phyloP scores from a whole-genome alignment of 2,329 filamentous ascomycete species.

The Lithohypha guttulata region DNA sequence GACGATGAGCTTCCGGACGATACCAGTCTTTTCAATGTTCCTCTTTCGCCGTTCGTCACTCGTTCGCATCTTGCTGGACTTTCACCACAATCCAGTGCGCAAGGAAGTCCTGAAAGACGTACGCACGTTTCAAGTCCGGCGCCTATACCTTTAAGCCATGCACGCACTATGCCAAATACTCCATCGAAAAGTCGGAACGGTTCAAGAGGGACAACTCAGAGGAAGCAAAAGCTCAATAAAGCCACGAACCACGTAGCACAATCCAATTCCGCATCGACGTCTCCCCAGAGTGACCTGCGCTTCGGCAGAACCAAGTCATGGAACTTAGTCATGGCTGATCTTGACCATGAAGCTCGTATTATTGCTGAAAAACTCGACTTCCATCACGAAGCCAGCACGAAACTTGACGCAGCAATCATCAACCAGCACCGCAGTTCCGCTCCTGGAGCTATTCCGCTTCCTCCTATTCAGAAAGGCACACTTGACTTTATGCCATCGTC shows the following conservation, averaged over 20 bases:
- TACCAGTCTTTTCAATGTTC: constrained; percentile 41
- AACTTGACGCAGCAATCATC: constrained; percentile 32
- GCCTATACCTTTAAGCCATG: constrained; percentile 34
- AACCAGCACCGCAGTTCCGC: constrained; percentile 29
- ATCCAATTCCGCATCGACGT: constrained; percentile 22
- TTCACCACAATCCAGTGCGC: constrained; percentile 27
- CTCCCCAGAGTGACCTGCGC: constrained; percentile 11
- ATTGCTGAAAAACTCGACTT: constrained; percentile 50
- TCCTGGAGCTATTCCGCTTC: constrained; percentile 39
- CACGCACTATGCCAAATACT: constrained; percentile 22
- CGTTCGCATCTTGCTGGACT: constrained; percentile 26
- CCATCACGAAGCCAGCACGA: constrained; percentile 38
- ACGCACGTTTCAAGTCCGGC: constrained; percentile 22
- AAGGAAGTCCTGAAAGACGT: constrained; percentile 31
- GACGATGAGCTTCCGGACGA: constrained; percentile 42
- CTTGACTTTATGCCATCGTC: constrained; percentile 56
- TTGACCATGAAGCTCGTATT: constrained; percentile 50
- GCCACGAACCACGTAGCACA: constrained; percentile 11
- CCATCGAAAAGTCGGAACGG: constrained; percentile 22
- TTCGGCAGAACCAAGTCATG: constrained; percentile 46
- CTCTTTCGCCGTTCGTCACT: constrained; percentile 36
- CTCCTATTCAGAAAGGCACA: constrained; percentile 51
- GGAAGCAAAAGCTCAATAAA: constrained; percentile 11
- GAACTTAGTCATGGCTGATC: constrained; percentile 45
- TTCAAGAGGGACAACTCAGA: constrained; percentile 21